These are phyloP conservation scores for Trichomonas tenax DNA, from an alignment of 208 protist genomes.

Conservation along the genomic window DNA sequence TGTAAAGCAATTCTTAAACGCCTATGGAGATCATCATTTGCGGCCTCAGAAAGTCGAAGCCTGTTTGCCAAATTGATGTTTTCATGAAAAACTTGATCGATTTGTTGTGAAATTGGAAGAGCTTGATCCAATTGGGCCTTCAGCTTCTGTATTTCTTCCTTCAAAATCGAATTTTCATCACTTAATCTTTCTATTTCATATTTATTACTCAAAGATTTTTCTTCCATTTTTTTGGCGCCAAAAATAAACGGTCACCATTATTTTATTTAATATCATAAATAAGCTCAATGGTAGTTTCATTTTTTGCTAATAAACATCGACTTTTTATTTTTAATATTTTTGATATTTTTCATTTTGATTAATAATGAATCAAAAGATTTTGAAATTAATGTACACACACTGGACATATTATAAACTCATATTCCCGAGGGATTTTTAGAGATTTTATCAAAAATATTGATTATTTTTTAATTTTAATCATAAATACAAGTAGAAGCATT, in stretches of 20 bases:
- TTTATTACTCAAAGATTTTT: neutral
- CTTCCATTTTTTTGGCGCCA: neutral
- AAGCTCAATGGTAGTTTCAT: too few species aligned
- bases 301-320: too few species aligned
- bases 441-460: too few species aligned
- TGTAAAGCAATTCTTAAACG: neutral
- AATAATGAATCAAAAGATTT: too few species aligned
- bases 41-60: neutral
- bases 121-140: neutral
- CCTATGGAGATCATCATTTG: neutral
- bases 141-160: neutral
- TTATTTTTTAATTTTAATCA: too few species aligned
- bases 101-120: neutral
- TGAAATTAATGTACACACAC: too few species aligned
- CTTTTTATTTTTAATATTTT: too few species aligned
- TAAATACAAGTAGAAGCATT: too few species aligned
- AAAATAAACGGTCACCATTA: neutral
- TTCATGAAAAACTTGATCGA: neutral
- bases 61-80: neutral
- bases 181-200: neutral
- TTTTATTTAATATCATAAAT: too few species aligned
- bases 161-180: neutral
- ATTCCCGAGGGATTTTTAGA: too few species aligned
- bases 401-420: too few species aligned
- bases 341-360: too few species aligned